Conservation (phyloP, 2,329 filamentous ascomycete genomes). For the Cladophialophora psammophila region DNA sequence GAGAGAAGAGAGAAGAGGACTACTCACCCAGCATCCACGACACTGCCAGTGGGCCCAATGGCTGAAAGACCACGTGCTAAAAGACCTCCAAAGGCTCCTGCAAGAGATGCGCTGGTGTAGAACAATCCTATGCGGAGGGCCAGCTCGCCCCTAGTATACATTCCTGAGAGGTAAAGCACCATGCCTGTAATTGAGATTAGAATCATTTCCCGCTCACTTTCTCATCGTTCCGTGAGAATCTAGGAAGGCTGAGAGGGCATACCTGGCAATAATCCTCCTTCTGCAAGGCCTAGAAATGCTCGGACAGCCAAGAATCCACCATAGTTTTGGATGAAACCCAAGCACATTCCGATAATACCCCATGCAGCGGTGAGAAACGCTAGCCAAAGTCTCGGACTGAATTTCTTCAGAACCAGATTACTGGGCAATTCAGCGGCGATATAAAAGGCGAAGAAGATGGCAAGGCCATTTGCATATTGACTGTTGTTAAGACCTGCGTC, state of each 20-base stretch:
- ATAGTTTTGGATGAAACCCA: slow-evolving; percentile 45
- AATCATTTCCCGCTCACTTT: not conserved
- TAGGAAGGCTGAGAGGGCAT: slow-evolving; percentile 40
- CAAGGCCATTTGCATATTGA: slow-evolving; percentile 72
- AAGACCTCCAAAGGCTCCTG: slow-evolving; percentile 85
- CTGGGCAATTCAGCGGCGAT: slow-evolving; percentile 45
- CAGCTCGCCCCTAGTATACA: slow-evolving; percentile 78
- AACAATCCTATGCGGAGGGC: slow-evolving; percentile 80
- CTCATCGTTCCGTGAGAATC: not conserved
- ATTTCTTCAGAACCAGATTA: slow-evolving; percentile 54
- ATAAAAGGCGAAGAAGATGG: slow-evolving; percentile 72
- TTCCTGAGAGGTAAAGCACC: slow-evolving; percentile 54
- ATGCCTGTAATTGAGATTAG: slow-evolving; percentile 44
- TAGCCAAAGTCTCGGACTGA: slow-evolving; percentile 62
- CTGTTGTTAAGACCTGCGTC: slow-evolving; percentile 65
- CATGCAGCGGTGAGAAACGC: slow-evolving; percentile 44
- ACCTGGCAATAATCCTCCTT: slow-evolving; percentile 53
- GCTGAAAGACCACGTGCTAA: slow-evolving; percentile 85
- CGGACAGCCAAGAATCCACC: slow-evolving; percentile 56
- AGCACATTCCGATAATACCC: slow-evolving; percentile 33
- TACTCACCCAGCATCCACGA: slow-evolving; percentile 54
- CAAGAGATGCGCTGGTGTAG: slow-evolving; percentile 81
- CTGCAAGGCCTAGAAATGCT: slow-evolving; percentile 55
- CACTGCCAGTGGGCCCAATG: slow-evolving; percentile 64
- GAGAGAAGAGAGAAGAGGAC: not conserved